phyloP scores from a whole-genome alignment of 768 basidiomycete genomes.

The Peribolospora kevripleyi region DNA sequence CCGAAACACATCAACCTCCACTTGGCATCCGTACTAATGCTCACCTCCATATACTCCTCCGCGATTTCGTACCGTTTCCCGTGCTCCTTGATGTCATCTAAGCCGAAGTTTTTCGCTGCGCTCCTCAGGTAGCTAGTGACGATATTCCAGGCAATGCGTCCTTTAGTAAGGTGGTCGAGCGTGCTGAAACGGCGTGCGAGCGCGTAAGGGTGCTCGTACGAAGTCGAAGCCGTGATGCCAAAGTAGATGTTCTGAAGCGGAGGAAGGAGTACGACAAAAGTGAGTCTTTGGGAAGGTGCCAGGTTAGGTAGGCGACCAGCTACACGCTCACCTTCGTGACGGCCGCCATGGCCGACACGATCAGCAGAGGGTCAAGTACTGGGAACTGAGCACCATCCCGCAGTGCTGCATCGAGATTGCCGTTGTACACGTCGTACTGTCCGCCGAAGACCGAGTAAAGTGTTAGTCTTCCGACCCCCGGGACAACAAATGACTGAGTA shows the following conservation, averaged over 20 bases:
- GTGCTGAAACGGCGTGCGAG: conserved; percentile 3
- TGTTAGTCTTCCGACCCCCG: background rate
- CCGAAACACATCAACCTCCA: too few species aligned
- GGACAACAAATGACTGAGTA: background rate
- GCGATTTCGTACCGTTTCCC: conserved; percentile 2
- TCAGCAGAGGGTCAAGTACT: background rate
- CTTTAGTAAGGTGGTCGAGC: conserved; percentile 5
- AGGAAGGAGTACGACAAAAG: too few species aligned
- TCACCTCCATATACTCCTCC: background rate
- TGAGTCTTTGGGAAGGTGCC: too few species aligned
- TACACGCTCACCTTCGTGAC: background rate
- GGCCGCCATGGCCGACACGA: background rate
- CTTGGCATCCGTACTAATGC: background rate
- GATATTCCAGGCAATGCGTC: conserved; percentile 1
- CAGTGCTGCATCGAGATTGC: background rate
- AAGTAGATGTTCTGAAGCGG: background rate
- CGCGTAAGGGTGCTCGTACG: conserved; percentile 2
- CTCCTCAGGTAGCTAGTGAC: background rate
- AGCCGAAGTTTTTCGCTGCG: background rate
- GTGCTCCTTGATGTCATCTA: background rate
- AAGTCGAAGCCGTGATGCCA: conserved; percentile 1
- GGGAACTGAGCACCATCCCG: background rate
- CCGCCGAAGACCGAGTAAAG: background rate
- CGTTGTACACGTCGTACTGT: background rate
- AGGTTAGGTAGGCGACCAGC: background rate